These are phyloP conservation scores for Lolium rigidum DNA, from an alignment of 176 grass and related monocot genomes.

Conservation along the genomic window DNA sequence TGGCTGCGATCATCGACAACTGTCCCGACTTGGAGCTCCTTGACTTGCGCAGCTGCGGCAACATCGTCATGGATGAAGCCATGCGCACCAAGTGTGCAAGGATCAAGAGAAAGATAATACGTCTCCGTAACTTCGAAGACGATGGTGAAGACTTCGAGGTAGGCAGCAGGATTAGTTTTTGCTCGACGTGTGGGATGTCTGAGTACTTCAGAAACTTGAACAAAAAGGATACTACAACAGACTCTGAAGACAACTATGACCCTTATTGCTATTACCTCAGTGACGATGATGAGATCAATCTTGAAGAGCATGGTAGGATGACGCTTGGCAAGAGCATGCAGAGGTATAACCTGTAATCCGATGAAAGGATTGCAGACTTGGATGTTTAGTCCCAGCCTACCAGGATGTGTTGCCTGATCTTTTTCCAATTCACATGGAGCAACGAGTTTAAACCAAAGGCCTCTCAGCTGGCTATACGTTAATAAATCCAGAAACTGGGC, in stretches of 20 bases:
- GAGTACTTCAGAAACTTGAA: background rate
- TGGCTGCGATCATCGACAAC: background rate
- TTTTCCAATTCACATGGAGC: background rate
- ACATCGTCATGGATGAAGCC: conserved; percentile 9
- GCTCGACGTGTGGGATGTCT: background rate
- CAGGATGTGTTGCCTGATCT: background rate
- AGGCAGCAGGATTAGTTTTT: background rate
- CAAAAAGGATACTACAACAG: background rate
- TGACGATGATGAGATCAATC: conserved; percentile 2
- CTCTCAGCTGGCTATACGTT: background rate
- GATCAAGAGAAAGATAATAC: conserved; percentile 2
- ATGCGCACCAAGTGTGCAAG: conserved; percentile 12
- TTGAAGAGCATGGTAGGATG: conserved; percentile 19
- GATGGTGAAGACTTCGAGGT: background rate
- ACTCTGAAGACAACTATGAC: background rate
- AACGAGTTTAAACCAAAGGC: background rate
- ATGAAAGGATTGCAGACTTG: background rate
- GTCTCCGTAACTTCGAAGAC: background rate
- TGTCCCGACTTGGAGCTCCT: background rate
- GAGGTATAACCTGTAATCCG: background rate
- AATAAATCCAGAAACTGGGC: background rate
- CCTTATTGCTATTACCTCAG: background rate
- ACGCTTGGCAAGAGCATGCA: background rate
- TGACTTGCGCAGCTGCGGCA: background rate
- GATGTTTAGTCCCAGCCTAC: background rate